Base-by-base conservation (phyloP, 2,329 filamentous ascomycete species). In the Fusarium cicatricum region DNA sequence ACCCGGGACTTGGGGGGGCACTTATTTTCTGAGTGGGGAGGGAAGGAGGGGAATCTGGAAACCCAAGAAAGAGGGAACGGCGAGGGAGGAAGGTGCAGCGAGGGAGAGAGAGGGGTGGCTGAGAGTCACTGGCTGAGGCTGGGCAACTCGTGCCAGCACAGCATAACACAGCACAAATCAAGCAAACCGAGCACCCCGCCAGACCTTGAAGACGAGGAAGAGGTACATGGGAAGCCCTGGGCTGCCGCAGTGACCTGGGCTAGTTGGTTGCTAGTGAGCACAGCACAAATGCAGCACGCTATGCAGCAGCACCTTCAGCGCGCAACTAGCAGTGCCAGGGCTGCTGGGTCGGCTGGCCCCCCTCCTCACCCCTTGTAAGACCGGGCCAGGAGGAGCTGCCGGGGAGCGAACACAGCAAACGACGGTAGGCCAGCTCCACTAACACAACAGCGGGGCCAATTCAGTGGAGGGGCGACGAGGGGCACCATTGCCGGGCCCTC, bases 101-200 rank as follows among this genome's bases (percentile, higher is more conserved):
- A 66, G 59, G 57, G 61, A 64, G 58, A 43, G 64, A 64, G 69
- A 66, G 66, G 67, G 69, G 70, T 71, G 68, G 67, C 66, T 72
- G 68, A 70, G 58, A 52, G 56, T n/a, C 49, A 58, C 64, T 62
- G 60, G 60, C 57, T 65, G 60, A 67, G 64, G 64, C 68, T 67
- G 65, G 64, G 56, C 64, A 65, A 11, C 54, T 69, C 60, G 53
- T 70, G 68, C 65, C 69, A 71, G 58, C 68, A 41, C 60, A 70
- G 51, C 56, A 57, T 43, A 55, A 46, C 56, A 62, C 43, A 62
- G 50, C 55, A 59, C 41, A 64, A 41, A 55, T 51, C 38, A 54
- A 41, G 34, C 41, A 41, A 42, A 29, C 47, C 32, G 19, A n/a
- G n/a, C n/a, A 42, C 23, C 37, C 38, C 37, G 38, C 46, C 26